phyloP scores from a whole-genome alignment of 2,329 filamentous ascomycete species.

The Pleoardoris graminearum region DNA sequence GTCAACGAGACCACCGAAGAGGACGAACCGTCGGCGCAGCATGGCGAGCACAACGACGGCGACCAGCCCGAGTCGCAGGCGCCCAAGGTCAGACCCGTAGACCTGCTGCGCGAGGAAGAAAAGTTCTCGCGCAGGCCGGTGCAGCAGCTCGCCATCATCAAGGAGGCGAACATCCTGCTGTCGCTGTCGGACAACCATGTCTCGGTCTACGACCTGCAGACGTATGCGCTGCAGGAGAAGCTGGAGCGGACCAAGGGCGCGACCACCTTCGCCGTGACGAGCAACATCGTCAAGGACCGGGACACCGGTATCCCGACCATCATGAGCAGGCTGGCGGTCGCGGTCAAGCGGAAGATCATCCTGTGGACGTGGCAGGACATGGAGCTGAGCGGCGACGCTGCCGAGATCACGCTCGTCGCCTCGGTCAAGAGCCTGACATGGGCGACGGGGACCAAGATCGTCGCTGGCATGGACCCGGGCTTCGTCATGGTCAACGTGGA shows the following conservation, averaged over 20 bases:
- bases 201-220: slow-evolving; percentile 85
- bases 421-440: slow-evolving; percentile 88
- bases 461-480: slow-evolving; percentile 88
- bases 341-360: slow-evolving; percentile 85
- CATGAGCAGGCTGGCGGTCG: slow-evolving; percentile 86
- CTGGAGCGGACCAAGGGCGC: slow-evolving; percentile 85
- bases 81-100: slow-evolving; percentile 60
- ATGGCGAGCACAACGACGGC: slow-evolving; percentile 38
- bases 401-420: slow-evolving; percentile 78
- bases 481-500: slow-evolving; percentile 88
- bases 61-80: slow-evolving; percentile 49
- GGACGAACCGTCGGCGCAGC: slow-evolving; percentile 38
- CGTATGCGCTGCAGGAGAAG: slow-evolving; percentile 79
- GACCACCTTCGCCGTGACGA: slow-evolving; percentile 87
- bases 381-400: slow-evolving; percentile 74
- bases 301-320: slow-evolving; percentile 89
- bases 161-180: slow-evolving; percentile 88
- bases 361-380: slow-evolving; percentile 97
- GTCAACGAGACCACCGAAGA: slow-evolving; percentile 69
- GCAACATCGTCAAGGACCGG: slow-evolving; percentile 89
- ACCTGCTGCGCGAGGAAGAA: slow-evolving; percentile 87
- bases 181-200: slow-evolving; percentile 89
- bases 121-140: slow-evolving; percentile 89
- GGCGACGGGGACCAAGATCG: slow-evolving; percentile 82
- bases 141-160: slow-evolving; percentile 93